These are phyloP conservation scores for Saksenaea oblongispora DNA, from an alignment of 371 early-diverging fungal species.

Conservation along the genomic window DNA sequence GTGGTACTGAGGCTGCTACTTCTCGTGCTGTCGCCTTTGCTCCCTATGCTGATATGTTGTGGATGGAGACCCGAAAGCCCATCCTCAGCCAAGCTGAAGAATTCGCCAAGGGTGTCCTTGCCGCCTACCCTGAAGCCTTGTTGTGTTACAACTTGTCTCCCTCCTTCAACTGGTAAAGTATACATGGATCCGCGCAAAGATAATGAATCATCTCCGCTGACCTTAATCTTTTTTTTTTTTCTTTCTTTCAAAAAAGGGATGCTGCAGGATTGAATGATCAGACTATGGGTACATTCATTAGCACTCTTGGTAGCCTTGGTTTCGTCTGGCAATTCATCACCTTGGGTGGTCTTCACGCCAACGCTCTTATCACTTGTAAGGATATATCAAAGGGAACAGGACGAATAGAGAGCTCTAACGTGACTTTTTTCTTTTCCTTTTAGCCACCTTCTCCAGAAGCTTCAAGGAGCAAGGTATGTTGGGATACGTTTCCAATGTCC, in stretches of 20 bases:
- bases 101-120: conserved; percentile 84
- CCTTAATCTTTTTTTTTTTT: conserved; percentile 9
- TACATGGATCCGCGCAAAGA: not conserved
- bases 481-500: conserved; percentile 93
- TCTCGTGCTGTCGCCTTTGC: conserved; percentile 90
- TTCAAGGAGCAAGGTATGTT: conserved; percentile 92
- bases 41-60: conserved; percentile 92
- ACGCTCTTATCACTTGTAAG: conserved; percentile 66
- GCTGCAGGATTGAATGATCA: conserved; percentile 93
- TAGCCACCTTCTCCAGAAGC: conserved; percentile 89
- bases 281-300: conserved; percentile 84
- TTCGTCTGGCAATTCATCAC: conserved; percentile 99
- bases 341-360: conserved; percentile 95
- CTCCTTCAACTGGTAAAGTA: conserved; percentile 95
- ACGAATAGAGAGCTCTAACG: no score
- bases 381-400: no score
- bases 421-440: conserved; percentile 7
- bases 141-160: conserved; percentile 97
- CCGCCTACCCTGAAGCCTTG: conserved; percentile 58
- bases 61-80: conserved; percentile 98
- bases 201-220: conserved; percentile 3
- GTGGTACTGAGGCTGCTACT: conserved; percentile 91
- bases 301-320: conserved; percentile 87
- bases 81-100: conserved; percentile 90
- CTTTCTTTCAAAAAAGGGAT: conserved; percentile 54